Evolutionary conservation across 352 stramenopile genomes (phyloP), one percentile per base, ranked within the genome.

Genomic region (Aphanomyces euteiches): DNA sequence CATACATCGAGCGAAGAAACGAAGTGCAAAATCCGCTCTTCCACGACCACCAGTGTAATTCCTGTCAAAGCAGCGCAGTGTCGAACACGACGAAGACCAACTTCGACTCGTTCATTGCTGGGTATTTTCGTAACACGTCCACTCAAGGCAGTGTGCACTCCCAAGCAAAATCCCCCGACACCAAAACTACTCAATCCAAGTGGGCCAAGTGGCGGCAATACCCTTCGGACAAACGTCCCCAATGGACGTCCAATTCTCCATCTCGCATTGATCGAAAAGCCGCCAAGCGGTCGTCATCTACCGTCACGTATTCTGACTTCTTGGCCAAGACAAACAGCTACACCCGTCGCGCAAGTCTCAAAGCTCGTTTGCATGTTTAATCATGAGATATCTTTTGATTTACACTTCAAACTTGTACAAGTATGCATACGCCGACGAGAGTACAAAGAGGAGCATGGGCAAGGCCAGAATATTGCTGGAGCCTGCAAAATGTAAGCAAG

Each of bases 381-480:
- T n/a, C 43, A 50, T 50, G 43, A 12, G 43, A 50, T n/a, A 50
- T 12, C 43, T 28, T 28, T 28, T 28, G 28, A 28, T 2, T 41
- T 70, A 70, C 0, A 70, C n/a, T 7, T 70, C 50, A 34, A 48
- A 70, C 39, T 70, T 70, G 53, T 61, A 63, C 3, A 19, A 5
- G 54, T 43, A 61, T 50, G 48, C 61, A 50, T 63, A 70, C 2
- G 61, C n/a, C 36, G 53, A 45, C 28, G 64, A 70, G 4, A 58
- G 36, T 13, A 70, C 72, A 60, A 91, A 91, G 28, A 91, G 73
- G 56, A 90, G 75, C 50, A 80, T 84, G 3, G 84, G 78, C 41
- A 91, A 72, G 1, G 78, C 78, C 53, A 90, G 78, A 37, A 85
- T 76, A 48, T 90, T 90, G 48, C 75, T 77, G 5, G 64, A 61